Percentiles rank a stretch among this genome's conserved stretches.
Conservation (phyloP, 192 early-diverging fungal species). For the Coemansia sp. region DNA sequence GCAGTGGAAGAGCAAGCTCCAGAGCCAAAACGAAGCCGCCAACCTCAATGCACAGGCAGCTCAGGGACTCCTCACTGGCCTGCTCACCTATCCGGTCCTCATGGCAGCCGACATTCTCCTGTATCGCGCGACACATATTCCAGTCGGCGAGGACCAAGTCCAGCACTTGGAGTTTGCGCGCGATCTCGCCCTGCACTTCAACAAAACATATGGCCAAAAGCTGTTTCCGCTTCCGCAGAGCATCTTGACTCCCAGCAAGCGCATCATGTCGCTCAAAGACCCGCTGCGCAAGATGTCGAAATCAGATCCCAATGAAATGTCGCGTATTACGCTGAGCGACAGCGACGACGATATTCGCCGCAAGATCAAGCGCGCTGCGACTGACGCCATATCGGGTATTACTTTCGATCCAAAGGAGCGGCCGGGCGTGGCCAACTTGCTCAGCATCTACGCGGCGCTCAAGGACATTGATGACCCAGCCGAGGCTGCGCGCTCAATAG, state of each 20-base stretch:
- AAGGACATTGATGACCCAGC: conserved; percentile 31
- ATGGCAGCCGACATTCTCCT: conserved; percentile 92
- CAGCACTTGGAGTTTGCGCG: conserved; percentile 89
- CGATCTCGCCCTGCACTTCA: conserved; percentile 78
- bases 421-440: conserved; percentile 84
- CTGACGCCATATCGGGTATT: conserved; percentile 69
- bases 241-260: conserved; percentile 66
- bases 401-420: conserved; percentile 70
- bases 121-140: conserved; percentile 83
- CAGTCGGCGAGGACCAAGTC: conserved; percentile 92
- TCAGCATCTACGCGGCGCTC: conserved; percentile 75
- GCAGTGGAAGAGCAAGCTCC: conserved; percentile 83
- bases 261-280: conserved; percentile 84
- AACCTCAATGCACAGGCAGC: conserved; percentile 28
- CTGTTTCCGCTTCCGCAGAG: conserved; percentile 72
- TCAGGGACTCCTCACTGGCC: conserved; percentile 59
- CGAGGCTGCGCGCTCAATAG: conserved; percentile 53
- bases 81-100: conserved; percentile 91
- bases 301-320: conserved; percentile 68
- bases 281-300: conserved; percentile 90
- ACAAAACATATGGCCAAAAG: conserved; percentile 64
- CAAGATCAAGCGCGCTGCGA: conserved; percentile 74
- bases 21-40: neutral
- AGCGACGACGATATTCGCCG: conserved; percentile 61
- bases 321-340: conserved; percentile 81